These are phyloP conservation scores for Colletotrichum paranaense DNA, from an alignment of 2,329 filamentous ascomycete species.

Conservation along the genomic window DNA sequence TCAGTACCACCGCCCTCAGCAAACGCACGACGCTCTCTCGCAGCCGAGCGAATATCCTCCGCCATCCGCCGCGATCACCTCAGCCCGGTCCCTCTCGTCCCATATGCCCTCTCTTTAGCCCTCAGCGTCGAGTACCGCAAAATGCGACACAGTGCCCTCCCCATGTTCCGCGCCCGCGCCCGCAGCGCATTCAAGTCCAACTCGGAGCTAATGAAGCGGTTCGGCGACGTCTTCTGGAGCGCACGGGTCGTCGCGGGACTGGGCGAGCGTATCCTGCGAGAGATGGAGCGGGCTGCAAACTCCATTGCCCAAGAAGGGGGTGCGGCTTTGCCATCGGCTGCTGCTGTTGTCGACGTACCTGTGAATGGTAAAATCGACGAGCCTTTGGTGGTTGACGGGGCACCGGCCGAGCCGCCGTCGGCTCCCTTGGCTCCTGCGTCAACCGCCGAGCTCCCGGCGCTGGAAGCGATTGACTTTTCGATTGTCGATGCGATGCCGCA, in stretches of 20 bases:
- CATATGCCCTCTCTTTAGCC: slow-evolving; percentile 70
- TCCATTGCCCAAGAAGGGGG: slow-evolving; percentile 45
- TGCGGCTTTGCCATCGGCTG: background rate
- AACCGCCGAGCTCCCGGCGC: slow-evolving; percentile 38
- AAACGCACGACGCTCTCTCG: slow-evolving; percentile 67
- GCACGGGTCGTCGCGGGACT: slow-evolving; percentile 65
- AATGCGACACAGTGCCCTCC: slow-evolving; percentile 69
- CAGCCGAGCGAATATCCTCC: slow-evolving; percentile 67
- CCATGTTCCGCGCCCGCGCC: slow-evolving; percentile 68
- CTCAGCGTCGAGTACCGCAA: slow-evolving; percentile 73
- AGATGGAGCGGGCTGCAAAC: slow-evolving; percentile 66
- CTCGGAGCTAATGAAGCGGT: slow-evolving; percentile 62
- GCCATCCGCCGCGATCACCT: slow-evolving; percentile 64
- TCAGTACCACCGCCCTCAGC: slow-evolving; percentile 59
- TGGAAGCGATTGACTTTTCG: slow-evolving; percentile 50
- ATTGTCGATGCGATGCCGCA: slow-evolving; percentile 57
- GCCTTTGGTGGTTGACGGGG: background rate
- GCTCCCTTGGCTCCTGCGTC: slow-evolving; percentile 12
- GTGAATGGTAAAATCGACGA: slow-evolving; percentile 2
- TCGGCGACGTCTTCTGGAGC: slow-evolving; percentile 69
- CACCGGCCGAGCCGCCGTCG: slow-evolving; percentile 28
- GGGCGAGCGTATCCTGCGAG: slow-evolving; percentile 64
- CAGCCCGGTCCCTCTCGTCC: slow-evolving; percentile 68
- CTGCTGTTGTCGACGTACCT: slow-evolving; percentile 11
- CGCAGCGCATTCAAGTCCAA: slow-evolving; percentile 65